phyloP scores from a whole-genome alignment of 495 filamentous ascomycete genomes.

The Parachaetomium inaequale region DNA sequence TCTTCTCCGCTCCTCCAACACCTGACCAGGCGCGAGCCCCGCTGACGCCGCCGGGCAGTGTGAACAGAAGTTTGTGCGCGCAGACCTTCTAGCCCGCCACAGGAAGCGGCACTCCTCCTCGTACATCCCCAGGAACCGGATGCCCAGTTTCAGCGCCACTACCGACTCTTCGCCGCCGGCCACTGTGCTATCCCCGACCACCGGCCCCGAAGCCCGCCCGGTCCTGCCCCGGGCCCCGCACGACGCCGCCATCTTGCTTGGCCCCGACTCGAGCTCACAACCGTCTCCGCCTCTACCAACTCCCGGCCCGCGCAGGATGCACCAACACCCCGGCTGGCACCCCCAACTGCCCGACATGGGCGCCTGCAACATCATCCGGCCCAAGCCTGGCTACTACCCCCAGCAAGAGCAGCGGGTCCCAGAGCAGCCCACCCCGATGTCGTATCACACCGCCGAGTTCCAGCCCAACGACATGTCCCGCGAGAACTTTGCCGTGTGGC shows the following conservation, averaged over 20 bases:
- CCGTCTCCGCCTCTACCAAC: slow-evolving; percentile 28
- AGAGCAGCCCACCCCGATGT: slow-evolving; percentile 36
- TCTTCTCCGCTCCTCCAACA: neutral
- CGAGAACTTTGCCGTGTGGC: slow-evolving; percentile 49
- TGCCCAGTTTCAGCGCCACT: slow-evolving; percentile 64
- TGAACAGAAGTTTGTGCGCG: slow-evolving; percentile 83
- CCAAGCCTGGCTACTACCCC: slow-evolving; percentile 42
- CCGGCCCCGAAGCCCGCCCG: slow-evolving; percentile 33
- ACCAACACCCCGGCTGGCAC: slow-evolving; percentile 30
- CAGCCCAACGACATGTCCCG: slow-evolving; percentile 38
- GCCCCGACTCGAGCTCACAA: slow-evolving; percentile 38
- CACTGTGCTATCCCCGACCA: slow-evolving; percentile 30
- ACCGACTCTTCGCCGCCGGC: slow-evolving; percentile 24
- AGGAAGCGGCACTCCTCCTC: slow-evolving; percentile 88
- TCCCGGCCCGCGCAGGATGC: slow-evolving; percentile 21
- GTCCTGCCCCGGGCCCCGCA: slow-evolving; percentile 43
- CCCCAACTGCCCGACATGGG: slow-evolving; percentile 37
- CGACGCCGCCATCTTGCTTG: slow-evolving; percentile 46
- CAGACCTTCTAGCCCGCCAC: slow-evolving; percentile 87
- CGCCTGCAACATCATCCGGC: slow-evolving; percentile 42
- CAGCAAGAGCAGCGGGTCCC: slow-evolving; percentile 33
- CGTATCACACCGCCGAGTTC: slow-evolving; percentile 34
- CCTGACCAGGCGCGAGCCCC: neutral
- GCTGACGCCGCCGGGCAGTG: slow-evolving; percentile 44
- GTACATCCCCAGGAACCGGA: slow-evolving; percentile 85